Conservation (phyloP, 805 yeast species). For the Yamadazyma olivae region DNA sequence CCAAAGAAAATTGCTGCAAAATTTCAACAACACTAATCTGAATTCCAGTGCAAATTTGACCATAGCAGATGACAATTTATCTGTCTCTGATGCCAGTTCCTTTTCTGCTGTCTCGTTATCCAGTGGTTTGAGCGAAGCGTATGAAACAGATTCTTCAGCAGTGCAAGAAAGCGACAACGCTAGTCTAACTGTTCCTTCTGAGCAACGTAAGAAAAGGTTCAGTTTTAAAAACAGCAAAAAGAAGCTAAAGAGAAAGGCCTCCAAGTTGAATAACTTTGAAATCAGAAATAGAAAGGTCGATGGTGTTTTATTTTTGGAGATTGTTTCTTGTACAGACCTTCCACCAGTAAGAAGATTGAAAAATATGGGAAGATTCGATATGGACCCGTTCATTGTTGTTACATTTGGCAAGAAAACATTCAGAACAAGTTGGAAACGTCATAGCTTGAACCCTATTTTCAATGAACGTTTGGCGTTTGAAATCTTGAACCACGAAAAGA, state of each 20-base stretch:
- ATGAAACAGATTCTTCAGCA: conserved; percentile 7
- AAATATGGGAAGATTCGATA: conserved; percentile 71
- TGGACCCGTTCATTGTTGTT: conserved; percentile 95
- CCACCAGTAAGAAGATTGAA: conserved; percentile 76
- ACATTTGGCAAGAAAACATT: conserved; percentile 87
- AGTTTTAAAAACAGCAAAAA: conserved; percentile 2
- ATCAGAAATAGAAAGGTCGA: conserved; percentile 37
- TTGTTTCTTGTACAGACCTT: conserved; percentile 67
- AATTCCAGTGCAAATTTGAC: not conserved
- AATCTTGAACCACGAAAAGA: conserved; percentile 60
- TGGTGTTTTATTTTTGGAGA: conserved; percentile 79
- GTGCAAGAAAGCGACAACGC: not conserved
- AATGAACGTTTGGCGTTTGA: conserved; percentile 81
- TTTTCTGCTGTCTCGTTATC: conserved; percentile 18
- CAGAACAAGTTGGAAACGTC: conserved; percentile 81
- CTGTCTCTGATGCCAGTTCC: conserved; percentile 17
- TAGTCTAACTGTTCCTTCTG: not conserved
- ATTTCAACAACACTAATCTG: not conserved
- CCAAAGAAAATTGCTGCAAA: conserved; percentile 9
- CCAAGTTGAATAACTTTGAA: conserved; percentile 24
- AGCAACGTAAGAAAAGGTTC: conserved; percentile 1
- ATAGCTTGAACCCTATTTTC: conserved; percentile 77
- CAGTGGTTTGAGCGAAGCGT: conserved; percentile 5
- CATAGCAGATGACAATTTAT: conserved; percentile 1
- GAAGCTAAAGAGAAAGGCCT: conserved; percentile 2